phyloP scores from a whole-genome alignment of 73 alveolate genomes.

The Tetrahymena malaccensis region DNA sequence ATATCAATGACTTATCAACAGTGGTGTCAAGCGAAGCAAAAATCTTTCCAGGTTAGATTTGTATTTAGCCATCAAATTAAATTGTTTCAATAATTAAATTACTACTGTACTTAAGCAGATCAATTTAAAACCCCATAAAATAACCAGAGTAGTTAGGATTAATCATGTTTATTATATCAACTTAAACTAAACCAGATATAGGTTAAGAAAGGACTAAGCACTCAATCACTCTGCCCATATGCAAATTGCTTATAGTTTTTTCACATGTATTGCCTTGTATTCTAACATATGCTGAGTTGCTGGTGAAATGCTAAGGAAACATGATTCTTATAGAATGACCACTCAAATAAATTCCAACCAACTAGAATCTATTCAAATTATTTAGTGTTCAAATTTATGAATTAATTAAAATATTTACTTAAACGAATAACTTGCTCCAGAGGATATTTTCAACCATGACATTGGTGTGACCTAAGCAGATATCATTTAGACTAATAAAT shows the following conservation, averaged over 20 bases:
- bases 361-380: background rate
- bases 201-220: background rate
- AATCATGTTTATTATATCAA: background rate
- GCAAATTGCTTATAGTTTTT: background rate
- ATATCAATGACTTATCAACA: background rate
- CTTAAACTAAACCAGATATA: background rate
- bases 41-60: background rate
- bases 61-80: background rate
- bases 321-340: background rate
- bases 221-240: background rate
- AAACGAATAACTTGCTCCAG: background rate
- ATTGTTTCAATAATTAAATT: background rate
- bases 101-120: background rate
- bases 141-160: background rate
- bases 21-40: background rate
- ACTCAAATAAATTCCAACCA: background rate
- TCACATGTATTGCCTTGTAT: background rate
- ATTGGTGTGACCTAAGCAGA: background rate
- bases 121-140: background rate
- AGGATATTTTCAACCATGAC: background rate
- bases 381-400: background rate
- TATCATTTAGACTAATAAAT: background rate
- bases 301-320: background rate
- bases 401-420: background rate
- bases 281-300: background rate